phyloP scores from a whole-genome alignment of 352 stramenopile genomes.

The Phytopythium montanum region DNA sequence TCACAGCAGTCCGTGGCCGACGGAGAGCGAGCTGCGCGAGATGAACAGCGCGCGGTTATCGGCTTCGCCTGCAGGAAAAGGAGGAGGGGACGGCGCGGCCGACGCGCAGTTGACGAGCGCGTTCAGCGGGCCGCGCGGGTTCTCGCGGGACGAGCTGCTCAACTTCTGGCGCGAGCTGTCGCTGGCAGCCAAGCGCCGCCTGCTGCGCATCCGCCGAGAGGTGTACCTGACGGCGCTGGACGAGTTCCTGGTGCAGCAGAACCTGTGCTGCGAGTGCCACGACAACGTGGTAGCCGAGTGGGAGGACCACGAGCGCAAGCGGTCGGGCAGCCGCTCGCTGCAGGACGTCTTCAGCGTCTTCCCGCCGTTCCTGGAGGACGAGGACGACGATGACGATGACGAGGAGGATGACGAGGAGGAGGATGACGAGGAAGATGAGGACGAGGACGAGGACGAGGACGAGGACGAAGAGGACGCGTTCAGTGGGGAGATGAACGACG shows the following conservation, averaged over 20 bases:
- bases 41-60: constrained; percentile 16
- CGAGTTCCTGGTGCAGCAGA: constrained; percentile 71
- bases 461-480: constrained; percentile 23
- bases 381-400: constrained; percentile 60
- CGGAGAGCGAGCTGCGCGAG: constrained; percentile 25
- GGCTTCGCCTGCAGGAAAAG: no score
- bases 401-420: constrained; percentile 57
- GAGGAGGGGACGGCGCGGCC: neutral
- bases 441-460: constrained; percentile 10
- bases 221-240: constrained; percentile 66
- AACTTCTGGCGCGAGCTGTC: constrained; percentile 81
- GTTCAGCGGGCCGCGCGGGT: constrained; percentile 42
- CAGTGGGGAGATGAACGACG: constrained; percentile 28
- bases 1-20: constrained; percentile 28
- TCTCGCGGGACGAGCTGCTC: constrained; percentile 68
- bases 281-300: constrained; percentile 82
- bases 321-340: constrained; percentile 58
- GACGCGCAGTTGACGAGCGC: constrained; percentile 5
- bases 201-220: constrained; percentile 72
- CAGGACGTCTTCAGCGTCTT: constrained; percentile 79
- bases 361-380: constrained; percentile 66
- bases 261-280: constrained; percentile 80
- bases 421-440: constrained; percentile 51
- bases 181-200: constrained; percentile 50
- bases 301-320: constrained; percentile 70